A percentile compares a stretch with the other conserved stretches of the same genome.
These are phyloP conservation scores for Prunus mume DNA, from an alignment of 306 rosid species.

Conservation along the genomic window DNA sequence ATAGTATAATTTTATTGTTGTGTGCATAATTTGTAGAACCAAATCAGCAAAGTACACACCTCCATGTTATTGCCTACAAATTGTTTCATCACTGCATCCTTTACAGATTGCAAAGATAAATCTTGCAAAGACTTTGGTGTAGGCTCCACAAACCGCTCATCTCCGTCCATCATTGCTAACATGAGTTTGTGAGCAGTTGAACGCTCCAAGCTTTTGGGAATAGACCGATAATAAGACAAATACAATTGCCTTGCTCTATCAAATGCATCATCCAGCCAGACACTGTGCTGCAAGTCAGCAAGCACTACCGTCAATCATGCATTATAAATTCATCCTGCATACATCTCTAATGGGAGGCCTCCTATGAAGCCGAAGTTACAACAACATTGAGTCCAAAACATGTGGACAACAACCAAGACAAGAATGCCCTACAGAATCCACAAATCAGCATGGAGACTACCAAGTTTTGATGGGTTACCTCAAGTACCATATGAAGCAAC, in stretches of 20 bases:
- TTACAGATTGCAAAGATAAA: slow-evolving; percentile 81
- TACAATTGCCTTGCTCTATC: slow-evolving; percentile 95
- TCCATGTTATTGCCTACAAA: slow-evolving; percentile 95
- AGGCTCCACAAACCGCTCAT: slow-evolving; percentile 95
- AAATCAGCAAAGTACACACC: slow-evolving; percentile 40
- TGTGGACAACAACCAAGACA: background rate
- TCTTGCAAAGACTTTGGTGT: slow-evolving; percentile 80
- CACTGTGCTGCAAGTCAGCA: slow-evolving; percentile 81
- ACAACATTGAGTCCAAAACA: background rate
- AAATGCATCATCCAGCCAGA: slow-evolving; percentile 96
- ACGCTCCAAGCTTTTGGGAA: slow-evolving; percentile 98
- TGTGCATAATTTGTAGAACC: background rate
- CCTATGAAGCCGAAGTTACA: background rate
- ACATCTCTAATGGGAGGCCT: background rate
- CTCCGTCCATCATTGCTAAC: slow-evolving; percentile 95
- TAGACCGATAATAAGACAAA: slow-evolving; percentile 90
- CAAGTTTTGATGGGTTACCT: slow-evolving; percentile 44
- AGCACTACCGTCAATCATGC: background rate
- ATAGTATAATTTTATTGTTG: slow-evolving; percentile 7
- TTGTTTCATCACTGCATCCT: slow-evolving; percentile 89
- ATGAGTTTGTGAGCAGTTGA: slow-evolving; percentile 99
- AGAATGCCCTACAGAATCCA: background rate
- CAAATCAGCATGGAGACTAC: background rate
- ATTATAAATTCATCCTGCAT: background rate
- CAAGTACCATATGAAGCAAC: slow-evolving; percentile 97